Conservation (phyloP, 257 asterid genomes). For the Echium plantagineum region DNA sequence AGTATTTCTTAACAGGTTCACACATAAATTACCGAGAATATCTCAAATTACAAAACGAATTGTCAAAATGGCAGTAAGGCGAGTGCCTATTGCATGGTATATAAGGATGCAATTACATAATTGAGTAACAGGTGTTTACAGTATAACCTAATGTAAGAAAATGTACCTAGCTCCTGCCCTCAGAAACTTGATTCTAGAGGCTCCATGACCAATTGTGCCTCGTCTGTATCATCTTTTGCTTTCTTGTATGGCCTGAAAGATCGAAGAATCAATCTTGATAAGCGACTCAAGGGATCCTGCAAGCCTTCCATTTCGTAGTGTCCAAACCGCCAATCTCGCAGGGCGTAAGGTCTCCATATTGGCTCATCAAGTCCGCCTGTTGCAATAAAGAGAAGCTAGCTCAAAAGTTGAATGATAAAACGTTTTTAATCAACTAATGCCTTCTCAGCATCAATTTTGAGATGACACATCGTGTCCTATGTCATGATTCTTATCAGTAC, state of each 20-base stretch:
- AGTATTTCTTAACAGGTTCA: too few species aligned
- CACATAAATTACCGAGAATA: too few species aligned
- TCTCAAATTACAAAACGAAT: too few species aligned
- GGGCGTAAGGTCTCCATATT: constrained; percentile 36
- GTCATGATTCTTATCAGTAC: neutral
- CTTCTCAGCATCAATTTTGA: neutral
- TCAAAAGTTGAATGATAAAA: neutral
- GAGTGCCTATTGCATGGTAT: too few species aligned
- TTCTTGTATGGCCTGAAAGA: constrained; percentile 36
- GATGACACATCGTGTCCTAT: neutral
- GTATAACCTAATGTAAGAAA: neutral
- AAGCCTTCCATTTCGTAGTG: constrained; percentile 84
- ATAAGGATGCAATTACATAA: neutral
- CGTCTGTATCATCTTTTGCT: constrained; percentile 22
- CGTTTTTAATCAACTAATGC: neutral
- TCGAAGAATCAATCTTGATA: constrained; percentile 38
- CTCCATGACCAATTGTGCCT: constrained; percentile 40
- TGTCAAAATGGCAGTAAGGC: too few species aligned
- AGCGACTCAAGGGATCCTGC: constrained; percentile 87
- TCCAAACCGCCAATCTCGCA: constrained; percentile 89
- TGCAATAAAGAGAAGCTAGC: neutral
- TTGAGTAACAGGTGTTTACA: neutral
- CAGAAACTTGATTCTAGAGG: constrained; percentile 24
- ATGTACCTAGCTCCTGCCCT: constrained; percentile 1
- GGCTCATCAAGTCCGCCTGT: constrained; percentile 92